Evolutionary conservation across 441 rosid species (phyloP).

Genomic region (Populus tomentosa): DNA sequence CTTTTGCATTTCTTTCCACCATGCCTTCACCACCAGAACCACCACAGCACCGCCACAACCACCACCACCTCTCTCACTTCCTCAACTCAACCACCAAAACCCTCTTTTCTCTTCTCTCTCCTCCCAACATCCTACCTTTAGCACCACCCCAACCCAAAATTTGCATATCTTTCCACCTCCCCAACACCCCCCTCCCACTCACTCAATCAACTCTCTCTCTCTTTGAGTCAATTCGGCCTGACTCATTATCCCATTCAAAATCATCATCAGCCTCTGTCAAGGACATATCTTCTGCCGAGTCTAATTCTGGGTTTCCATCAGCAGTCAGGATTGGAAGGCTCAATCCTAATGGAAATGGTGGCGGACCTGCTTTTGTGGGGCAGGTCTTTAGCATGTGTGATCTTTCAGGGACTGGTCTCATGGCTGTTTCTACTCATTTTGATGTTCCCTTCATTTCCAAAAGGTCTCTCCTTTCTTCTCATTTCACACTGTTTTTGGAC

Average conservation of each 20-base stretch:
- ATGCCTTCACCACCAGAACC: constrained; percentile 50
- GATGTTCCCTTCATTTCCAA: constrained; percentile 80
- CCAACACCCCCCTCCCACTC: constrained; percentile 31
- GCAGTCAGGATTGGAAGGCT: constrained; percentile 72
- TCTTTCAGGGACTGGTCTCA: constrained; percentile 89
- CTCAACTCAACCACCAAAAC: constrained; percentile 39
- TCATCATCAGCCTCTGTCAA: constrained; percentile 42
- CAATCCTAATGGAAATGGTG: constrained; percentile 49
- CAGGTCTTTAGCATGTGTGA: constrained; percentile 98
- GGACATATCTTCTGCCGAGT: constrained; percentile 45
- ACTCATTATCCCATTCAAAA: constrained; percentile 30
- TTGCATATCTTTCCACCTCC: constrained; percentile 49
- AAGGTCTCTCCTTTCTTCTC: constrained; percentile 34
- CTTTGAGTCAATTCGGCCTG: constrained; percentile 29
- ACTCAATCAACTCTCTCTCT: constrained; percentile 16
- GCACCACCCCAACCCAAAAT: constrained; percentile 45
- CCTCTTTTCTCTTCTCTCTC: constrained; percentile 38
- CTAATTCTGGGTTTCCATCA: constrained; percentile 65
- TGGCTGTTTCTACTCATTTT: constrained; percentile 91
- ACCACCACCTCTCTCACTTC: constrained; percentile 30
- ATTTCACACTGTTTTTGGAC: neutral
- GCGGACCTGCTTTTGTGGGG: constrained; percentile 93
- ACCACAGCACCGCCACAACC: constrained; percentile 19
- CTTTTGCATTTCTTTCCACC: neutral
- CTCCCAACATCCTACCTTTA: constrained; percentile 28